phyloP scores from a whole-genome alignment of 331 rosid species.

The Phaseolus coccineus region DNA sequence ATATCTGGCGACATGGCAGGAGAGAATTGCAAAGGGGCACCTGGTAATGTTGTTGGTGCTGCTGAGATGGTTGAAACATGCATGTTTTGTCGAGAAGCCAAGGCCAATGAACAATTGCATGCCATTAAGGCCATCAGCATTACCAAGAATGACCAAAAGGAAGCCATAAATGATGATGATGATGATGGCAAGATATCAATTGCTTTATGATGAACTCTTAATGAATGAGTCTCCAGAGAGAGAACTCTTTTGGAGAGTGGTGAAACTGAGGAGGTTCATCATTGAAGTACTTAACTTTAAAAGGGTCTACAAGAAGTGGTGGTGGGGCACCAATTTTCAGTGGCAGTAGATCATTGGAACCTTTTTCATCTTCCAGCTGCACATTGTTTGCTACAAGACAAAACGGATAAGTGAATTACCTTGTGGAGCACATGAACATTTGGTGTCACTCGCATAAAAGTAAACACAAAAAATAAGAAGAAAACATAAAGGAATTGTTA shows the following conservation, averaged over 20 bases:
- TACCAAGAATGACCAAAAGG: conserved; percentile 49
- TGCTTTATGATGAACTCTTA: conserved; percentile 39
- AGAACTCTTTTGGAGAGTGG: conserved; percentile 22
- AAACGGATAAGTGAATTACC: conserved; percentile 42
- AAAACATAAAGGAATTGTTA: not conserved
- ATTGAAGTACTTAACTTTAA: conserved; percentile 45
- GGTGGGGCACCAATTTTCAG: conserved; percentile 50
- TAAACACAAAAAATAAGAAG: conserved; percentile 28
- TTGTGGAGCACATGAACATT: conserved; percentile 50
- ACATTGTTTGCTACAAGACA: conserved; percentile 53
- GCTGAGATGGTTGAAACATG: conserved; percentile 54
- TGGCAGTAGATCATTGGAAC: conserved; percentile 47
- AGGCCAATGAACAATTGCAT: conserved; percentile 35
- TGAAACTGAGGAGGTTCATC: conserved; percentile 47
- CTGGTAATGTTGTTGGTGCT: conserved; percentile 54
- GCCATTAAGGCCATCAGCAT: conserved; percentile 45
- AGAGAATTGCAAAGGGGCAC: conserved; percentile 36
- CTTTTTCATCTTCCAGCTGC: conserved; percentile 41
- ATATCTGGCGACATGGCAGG: conserved; percentile 56
- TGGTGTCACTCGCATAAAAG: conserved; percentile 23
- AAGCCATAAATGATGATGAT: conserved; percentile 53
- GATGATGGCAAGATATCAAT: conserved; percentile 38
- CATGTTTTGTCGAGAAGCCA: conserved; percentile 41
- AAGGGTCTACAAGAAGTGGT: conserved; percentile 46
- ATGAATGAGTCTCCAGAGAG: conserved; percentile 44